A percentile compares a stretch with the other conserved stretches of the same genome.
These are phyloP conservation scores for Monilinia polystroma DNA, from an alignment of 2,329 filamentous ascomycete species.

Conservation along the genomic window DNA sequence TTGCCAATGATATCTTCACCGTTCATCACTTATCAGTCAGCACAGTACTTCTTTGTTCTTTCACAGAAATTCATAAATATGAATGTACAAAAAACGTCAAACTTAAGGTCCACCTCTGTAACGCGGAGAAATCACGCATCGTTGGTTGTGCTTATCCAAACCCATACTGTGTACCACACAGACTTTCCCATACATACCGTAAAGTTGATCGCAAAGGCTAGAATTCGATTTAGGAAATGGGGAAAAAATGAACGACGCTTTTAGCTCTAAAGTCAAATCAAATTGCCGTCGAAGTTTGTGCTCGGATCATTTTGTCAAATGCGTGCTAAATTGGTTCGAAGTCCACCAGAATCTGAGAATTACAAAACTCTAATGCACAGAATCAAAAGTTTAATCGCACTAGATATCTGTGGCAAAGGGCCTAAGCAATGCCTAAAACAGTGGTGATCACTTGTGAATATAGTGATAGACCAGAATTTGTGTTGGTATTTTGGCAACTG, in stretches of 20 bases:
- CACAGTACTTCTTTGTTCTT: neutral
- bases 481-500: neutral
- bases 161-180: neutral
- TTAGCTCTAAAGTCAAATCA: constrained; percentile 15
- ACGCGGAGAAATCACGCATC: constrained; percentile 6
- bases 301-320: constrained; percentile 2
- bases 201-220: constrained; percentile 6
- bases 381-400: neutral
- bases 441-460: no score
- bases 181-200: neutral
- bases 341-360: neutral
- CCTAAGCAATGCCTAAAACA: neutral
- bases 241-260: neutral
- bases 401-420: neutral
- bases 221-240: constrained; percentile 1
- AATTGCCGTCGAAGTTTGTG: constrained; percentile 5
- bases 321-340: neutral
- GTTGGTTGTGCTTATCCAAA: constrained; percentile 9
- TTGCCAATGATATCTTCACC: neutral
- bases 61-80: neutral
- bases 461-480: neutral
- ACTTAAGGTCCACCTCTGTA: neutral
- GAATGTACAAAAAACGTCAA: neutral
- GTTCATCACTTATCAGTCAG: neutral
- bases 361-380: neutral